Base-by-base conservation (phyloP, 208 protist genomes). In the Leptomonas seymouri region DNA sequence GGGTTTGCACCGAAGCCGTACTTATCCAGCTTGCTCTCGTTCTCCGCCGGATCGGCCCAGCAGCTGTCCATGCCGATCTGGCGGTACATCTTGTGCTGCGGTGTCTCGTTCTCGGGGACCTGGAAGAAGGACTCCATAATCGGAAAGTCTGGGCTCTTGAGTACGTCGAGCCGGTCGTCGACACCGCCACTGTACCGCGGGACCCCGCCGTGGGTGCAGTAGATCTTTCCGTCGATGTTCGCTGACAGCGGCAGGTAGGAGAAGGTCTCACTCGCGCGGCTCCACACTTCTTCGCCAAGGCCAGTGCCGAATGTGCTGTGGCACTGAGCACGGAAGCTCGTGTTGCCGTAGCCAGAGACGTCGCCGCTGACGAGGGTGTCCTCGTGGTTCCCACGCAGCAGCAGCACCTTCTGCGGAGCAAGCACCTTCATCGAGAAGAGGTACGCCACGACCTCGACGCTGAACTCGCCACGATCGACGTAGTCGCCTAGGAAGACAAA, bases 401-500 rank as follows among this genome's bases (percentile, higher is more conserved):
- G 90, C 48, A 97, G 77, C 18, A 98, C 87, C 82, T 97, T 97
- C 34, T 89, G 76, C 23, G 95, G 95, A 31, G 88, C 84, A 16
- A 98, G 74, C 31, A 96, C 87, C 78, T 98, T 97, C 81, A 97
- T 92, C 16, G 93, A 80, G 65, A 97, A 93, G 16, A 98, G 78
- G 65, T 95, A 93, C n/a, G 90, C 90, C 14, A 98, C 71, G n/a
- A 94, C 89, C 71, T 98, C 92, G 21, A 98, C 91, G 67, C 88
- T 91, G 69, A 95, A 95, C 66, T 92, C 87, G 23, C 98, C 98
- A 60, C 98, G 94, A 76, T 99, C 98, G 16, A 99, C 98, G 83
- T 99, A 99, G 83, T 99, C 98, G 41, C 94, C 98, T n/a, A 99
- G 89, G 67, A 99, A 99, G 23, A 99, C 80, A 70, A 99, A 99